Conservation (phyloP, 208 protist species). For the Kentomonas sorsogonicus region DNA sequence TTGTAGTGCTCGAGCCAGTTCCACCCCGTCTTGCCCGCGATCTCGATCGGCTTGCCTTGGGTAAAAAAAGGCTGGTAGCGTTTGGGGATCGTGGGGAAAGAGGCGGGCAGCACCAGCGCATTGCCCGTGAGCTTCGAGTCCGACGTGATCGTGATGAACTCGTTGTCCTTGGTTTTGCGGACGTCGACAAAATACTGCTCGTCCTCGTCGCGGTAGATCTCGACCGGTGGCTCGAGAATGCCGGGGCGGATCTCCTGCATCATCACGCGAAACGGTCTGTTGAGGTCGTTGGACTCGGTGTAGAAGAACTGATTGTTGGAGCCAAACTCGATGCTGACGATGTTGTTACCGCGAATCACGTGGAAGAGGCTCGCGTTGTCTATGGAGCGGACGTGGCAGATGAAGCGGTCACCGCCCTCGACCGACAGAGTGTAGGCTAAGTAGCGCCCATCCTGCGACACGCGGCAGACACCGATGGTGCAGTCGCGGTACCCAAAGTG, state of each 20-base stretch:
- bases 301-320: constrained; percentile 83
- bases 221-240: constrained; percentile 70
- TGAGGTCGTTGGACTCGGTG: constrained; percentile 87
- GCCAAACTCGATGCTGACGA: constrained; percentile 89
- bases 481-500: constrained; percentile 89
- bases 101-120: constrained; percentile 70
- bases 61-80: constrained; percentile 62
- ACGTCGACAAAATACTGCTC: constrained; percentile 90
- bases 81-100: constrained; percentile 74
- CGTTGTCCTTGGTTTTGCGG: constrained; percentile 83
- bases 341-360: constrained; percentile 86
- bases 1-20: constrained; percentile 89
- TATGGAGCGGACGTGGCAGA: constrained; percentile 87
- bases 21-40: constrained; percentile 72
- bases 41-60: constrained; percentile 64
- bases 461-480: constrained; percentile 80
- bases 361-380: constrained; percentile 87
- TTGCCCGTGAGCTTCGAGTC: constrained; percentile 83
- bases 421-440: constrained; percentile 88
- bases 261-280: constrained; percentile 78
- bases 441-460: constrained; percentile 84
- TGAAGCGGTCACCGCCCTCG: constrained; percentile 83
- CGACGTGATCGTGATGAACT: constrained; percentile 80
- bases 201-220: constrained; percentile 85
- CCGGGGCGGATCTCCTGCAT: constrained; percentile 88